Base-by-base conservation (phyloP, 1,139 yeast genomes). In the Saccharomyces hybrid region DNA sequence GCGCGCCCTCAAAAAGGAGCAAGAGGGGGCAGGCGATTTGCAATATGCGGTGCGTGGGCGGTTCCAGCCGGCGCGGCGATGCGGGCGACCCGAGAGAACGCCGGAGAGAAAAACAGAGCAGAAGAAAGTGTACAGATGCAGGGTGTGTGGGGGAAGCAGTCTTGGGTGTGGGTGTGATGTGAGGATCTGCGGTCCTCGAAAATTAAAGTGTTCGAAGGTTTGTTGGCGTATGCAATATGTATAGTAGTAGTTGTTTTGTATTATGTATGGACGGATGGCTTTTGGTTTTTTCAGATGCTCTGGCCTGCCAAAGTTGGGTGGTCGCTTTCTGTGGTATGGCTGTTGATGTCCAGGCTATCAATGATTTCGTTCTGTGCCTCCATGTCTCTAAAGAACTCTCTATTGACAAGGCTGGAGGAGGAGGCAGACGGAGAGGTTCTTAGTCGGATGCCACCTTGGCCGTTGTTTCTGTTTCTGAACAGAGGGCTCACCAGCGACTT, bases 311-410 rank as follows among this genome's bases (percentile, higher is more conserved):
- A 38, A 16, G 44, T 38, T 3, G 44, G 25, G 34, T 38, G 42
- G 16, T 34, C 47, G 13, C 50, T 34, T 31, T 48, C 30, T 23
- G 56, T 53, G 32, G 51, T 56, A 47, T 48, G 50, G 50, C 56
- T 56, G 14, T 55, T 56, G 8, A 63, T 61, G 23, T 67, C 70
- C 23, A 68, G 56, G 49, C 62, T 62, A 52, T 68, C 71, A 9
- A 68, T 54, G 6, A 67, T 58, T 41, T 63, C 61, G 58, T 68
- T 68, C 48, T 68, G 71, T 13, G 60, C 62, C 49, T 67, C 70
- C 63, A 68, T 66, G 53, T 67, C 70, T 42, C 69, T 54, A 14
- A 60, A 52, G 47, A 66, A 61, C 44, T 38, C 44, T 38, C 44
- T 38, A 6, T 38, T 38, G 44, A 3, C 44, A 5, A 38, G 44